Base-by-base conservation (phyloP, 129 eudicot species). In the Chrysanthemum seticuspe region DNA sequence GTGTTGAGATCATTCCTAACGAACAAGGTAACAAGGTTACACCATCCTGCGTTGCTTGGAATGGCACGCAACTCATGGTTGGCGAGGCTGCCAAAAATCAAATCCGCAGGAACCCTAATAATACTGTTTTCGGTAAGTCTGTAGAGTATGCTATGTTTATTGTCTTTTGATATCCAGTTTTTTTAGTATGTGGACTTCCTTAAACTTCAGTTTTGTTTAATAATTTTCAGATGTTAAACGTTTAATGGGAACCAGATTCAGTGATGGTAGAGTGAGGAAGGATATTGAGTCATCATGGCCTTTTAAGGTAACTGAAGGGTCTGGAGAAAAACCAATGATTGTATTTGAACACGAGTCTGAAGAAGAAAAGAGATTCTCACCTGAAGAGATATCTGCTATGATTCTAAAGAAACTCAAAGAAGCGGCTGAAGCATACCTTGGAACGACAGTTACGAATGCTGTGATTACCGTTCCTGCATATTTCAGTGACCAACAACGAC, bases 381-480 rank as follows among this genome's bases (percentile, higher is more conserved):
- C 78, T 0, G 65, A 64, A 50, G 78, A 74, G 13, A 34, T 74
- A 62, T 74, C 72, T 16, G 31, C 65, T 2, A 12, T 51, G 40
- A 64, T 74, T 64, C 5, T 74, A 31, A 53, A 8, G 13, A 13
- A 29, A 3, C 11, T 74, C 52, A 74, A 74, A 63, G 54, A 65
- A 14, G 60, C 63, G 19, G 78, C 78, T 12, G 65, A 74, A 40
- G 63, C 44, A 16, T 65, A 15, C 9, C 65, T 65, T 64, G 78
- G 63, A 52, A 50, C 78, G 18, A 65, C 29, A 3, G 78, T 74
- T 23, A 52, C 53, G 1, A 4, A 74, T 23, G 72, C 78, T 0
- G 72, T 65, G 14, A 74, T 74, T 5, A 74, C 72, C 0, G 72
- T 74, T 48, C 78, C 78, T 12, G 65, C 78, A 2, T 65, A 74